A percentile compares a stretch with the other conserved stretches of the same genome.
Conservation (phyloP, 2,329 filamentous ascomycete species). For the Fusarium austroafricanum region DNA sequence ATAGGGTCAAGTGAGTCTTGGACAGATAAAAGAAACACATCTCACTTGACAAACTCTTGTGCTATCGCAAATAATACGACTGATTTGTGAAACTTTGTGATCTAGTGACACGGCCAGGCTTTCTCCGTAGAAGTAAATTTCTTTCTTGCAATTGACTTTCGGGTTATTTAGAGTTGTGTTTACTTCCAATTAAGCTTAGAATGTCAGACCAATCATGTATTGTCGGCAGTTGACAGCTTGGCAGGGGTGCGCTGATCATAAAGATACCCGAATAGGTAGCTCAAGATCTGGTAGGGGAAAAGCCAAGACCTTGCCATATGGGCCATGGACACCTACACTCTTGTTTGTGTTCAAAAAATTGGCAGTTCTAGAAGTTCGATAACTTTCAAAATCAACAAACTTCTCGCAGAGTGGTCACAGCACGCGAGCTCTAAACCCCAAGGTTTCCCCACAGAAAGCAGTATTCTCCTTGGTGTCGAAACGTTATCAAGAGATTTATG, state of each 20-base stretch:
- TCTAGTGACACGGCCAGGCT: too few species aligned
- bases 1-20: background rate
- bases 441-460: background rate
- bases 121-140: background rate
- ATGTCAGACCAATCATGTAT: slow-evolving; percentile 2
- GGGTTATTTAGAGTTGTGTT: background rate
- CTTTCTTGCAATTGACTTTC: background rate
- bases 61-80: background rate
- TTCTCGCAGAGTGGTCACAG: background rate
- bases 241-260: background rate
- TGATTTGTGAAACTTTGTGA: background rate
- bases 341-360: background rate
- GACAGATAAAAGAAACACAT: background rate
- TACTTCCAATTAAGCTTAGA: slow-evolving; percentile 5
- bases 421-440: background rate
- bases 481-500: too few species aligned
- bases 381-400: background rate
- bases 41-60: background rate
- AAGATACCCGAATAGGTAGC: slow-evolving; percentile 5
- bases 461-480: background rate
- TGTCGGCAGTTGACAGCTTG: background rate
- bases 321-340: background rate
- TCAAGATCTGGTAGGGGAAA: background rate
- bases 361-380: background rate
- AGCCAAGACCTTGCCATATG: slow-evolving; percentile 24